Evolutionary conservation across 1,284 basidiomycete species (phyloP).

Genomic region (Fistulina hepatica): DNA sequence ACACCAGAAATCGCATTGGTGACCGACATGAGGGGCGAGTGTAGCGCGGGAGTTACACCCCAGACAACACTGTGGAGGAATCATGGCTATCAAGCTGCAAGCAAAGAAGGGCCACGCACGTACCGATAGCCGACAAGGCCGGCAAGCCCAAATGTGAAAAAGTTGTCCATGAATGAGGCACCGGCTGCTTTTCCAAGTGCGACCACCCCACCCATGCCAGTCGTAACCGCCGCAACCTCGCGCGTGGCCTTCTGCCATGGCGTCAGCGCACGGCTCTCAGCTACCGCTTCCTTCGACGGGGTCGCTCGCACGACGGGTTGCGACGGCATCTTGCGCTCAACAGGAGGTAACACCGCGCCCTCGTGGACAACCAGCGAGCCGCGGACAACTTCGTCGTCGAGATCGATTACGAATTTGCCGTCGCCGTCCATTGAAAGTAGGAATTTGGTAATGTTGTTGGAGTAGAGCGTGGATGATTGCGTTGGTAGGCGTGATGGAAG

Average conservation of each 20-base stretch:
- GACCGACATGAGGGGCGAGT: conserved; percentile 78
- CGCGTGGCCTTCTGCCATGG: conserved; percentile 73
- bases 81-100: too few species aligned
- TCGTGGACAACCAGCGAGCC: conserved; percentile 69
- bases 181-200: conserved; percentile 70
- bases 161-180: conserved; percentile 73
- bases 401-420: conserved; percentile 51
- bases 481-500: conserved; percentile 76
- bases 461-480: conserved; percentile 78
- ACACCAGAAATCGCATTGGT: conserved; percentile 77
- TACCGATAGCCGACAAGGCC: conserved; percentile 65
- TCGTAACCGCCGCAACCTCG: conserved; percentile 61
- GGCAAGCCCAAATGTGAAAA: conserved; percentile 77
- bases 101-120: too few species aligned
- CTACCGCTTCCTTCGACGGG: conserved; percentile 31
- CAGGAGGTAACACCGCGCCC: conserved; percentile 54
- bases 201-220: conserved; percentile 61
- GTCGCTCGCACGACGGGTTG: conserved; percentile 41
- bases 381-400: conserved; percentile 74
- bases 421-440: conserved; percentile 66
- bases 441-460: conserved; percentile 84
- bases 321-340: conserved; percentile 51
- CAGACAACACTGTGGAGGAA: conserved; percentile 54
- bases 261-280: conserved; percentile 51
- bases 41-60: conserved; percentile 76